Conservation (phyloP, 495 filamentous ascomycete species). For the Neurospora tetrasperma region DNA sequence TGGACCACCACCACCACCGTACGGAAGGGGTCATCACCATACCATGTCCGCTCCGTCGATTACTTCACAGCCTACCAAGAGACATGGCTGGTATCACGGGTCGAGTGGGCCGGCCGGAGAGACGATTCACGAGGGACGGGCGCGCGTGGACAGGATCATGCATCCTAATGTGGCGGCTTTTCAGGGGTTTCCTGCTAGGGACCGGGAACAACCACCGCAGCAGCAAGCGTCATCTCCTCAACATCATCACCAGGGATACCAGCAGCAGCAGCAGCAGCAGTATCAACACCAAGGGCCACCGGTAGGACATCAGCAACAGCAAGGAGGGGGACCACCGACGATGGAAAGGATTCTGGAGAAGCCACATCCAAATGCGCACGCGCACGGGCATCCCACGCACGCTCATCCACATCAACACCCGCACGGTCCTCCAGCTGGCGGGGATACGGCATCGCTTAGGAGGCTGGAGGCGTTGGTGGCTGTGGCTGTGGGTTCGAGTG, state of each 20-base stretch:
- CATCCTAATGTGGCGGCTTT: conserved; percentile 39
- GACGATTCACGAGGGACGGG: conserved; percentile 27
- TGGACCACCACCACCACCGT: background rate
- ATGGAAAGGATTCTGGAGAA: conserved; percentile 24
- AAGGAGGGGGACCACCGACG: conserved; percentile 3
- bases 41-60: conserved; percentile 41
- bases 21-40: conserved; percentile 31
- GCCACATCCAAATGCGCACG: conserved; percentile 8
- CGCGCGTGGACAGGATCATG: conserved; percentile 37
- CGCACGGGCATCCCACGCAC: background rate
- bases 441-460: conserved; percentile 40
- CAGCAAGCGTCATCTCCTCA: background rate
- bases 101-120: conserved; percentile 32
- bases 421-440: conserved; percentile 2
- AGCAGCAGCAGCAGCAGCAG: background rate
- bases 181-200: conserved; percentile 33
- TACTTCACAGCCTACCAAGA: conserved; percentile 42
- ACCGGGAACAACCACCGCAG: conserved; percentile 13
- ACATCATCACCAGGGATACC: background rate
- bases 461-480: conserved; percentile 79
- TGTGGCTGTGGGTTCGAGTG: conserved; percentile 61
- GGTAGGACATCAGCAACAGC: conserved; percentile 1
- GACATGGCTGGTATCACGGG: conserved; percentile 62
- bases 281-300: background rate
- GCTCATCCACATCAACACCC: conserved; percentile 3